Evolutionary conservation across 495 filamentous ascomycete species (phyloP).

Genomic region (Aspergillus kassunensis): DNA sequence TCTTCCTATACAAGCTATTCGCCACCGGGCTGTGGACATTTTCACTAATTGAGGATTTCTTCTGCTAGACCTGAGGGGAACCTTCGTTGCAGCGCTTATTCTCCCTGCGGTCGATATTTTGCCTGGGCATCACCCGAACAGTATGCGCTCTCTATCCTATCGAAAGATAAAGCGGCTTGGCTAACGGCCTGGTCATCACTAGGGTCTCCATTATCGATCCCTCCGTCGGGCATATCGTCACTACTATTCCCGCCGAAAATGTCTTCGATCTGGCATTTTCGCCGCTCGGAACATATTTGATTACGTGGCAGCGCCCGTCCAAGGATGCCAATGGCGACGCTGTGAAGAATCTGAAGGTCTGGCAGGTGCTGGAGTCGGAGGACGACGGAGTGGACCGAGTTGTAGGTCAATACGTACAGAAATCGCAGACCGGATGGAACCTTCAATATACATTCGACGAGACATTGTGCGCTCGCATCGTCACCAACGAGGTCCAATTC

Average conservation of each 20-base stretch:
- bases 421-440: constrained; percentile 93
- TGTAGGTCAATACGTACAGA: constrained; percentile 90
- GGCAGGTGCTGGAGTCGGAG: constrained; percentile 61
- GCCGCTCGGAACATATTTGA: constrained; percentile 82
- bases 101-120: constrained; percentile 90
- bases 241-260: constrained; percentile 68
- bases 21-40: not conserved
- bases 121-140: constrained; percentile 87
- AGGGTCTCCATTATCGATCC: constrained; percentile 82
- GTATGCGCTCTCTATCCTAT: constrained; percentile 36
- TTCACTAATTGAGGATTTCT: constrained; percentile 21
- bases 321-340: constrained; percentile 93
- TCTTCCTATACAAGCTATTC: not conserved
- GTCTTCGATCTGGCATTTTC: constrained; percentile 96
- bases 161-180: not conserved
- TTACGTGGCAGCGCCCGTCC: constrained; percentile 90
- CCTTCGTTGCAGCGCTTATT: constrained; percentile 90
- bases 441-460: constrained; percentile 95
- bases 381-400: constrained; percentile 58
- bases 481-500: constrained; percentile 97
- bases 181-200: too few species aligned
- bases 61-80: constrained; percentile 77
- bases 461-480: constrained; percentile 81
- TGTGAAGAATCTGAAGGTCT: constrained; percentile 93
- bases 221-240: constrained; percentile 70